A percentile compares a stretch with the other conserved stretches of the same genome.
phyloP scores from a whole-genome alignment of 2,329 filamentous ascomycete species.

The Venturia carpophila region DNA sequence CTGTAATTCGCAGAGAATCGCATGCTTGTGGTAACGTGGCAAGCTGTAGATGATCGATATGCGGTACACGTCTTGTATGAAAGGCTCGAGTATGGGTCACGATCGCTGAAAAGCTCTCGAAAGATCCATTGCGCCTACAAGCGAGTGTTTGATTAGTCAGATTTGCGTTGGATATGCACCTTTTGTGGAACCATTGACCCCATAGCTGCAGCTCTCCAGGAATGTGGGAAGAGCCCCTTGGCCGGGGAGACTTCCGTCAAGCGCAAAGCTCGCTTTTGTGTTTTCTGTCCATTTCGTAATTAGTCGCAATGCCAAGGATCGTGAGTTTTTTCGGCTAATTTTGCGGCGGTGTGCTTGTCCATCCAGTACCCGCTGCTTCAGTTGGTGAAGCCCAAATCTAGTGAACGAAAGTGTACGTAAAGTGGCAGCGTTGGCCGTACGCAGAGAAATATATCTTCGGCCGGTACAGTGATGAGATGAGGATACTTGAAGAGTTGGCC shows the following conservation, averaged over 20 bases:
- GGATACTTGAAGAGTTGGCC: neutral
- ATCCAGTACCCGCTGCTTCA: neutral
- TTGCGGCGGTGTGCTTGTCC: neutral
- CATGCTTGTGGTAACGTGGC: neutral
- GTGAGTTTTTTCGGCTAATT: neutral
- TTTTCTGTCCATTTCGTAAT: neutral
- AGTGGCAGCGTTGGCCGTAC: neutral
- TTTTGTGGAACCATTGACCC: neutral
- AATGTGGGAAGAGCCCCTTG: neutral
- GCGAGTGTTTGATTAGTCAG: neutral
- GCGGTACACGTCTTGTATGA: neutral
- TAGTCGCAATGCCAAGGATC: conserved; percentile 1
- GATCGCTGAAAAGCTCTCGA: neutral
- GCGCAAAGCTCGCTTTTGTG: neutral
- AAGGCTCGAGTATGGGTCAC: neutral
- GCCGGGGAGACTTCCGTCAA: neutral
- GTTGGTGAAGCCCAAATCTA: neutral
- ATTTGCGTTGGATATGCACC: neutral
- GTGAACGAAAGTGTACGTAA: neutral
- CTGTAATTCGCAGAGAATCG: neutral
- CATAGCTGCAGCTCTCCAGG: neutral
- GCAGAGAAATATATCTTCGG: neutral
- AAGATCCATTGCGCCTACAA: neutral
- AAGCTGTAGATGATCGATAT: neutral
- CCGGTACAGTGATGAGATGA: neutral